These are phyloP conservation scores for Pontederia paniculata DNA, from an alignment of 176 grass and related monocot species.

Conservation along the genomic window DNA sequence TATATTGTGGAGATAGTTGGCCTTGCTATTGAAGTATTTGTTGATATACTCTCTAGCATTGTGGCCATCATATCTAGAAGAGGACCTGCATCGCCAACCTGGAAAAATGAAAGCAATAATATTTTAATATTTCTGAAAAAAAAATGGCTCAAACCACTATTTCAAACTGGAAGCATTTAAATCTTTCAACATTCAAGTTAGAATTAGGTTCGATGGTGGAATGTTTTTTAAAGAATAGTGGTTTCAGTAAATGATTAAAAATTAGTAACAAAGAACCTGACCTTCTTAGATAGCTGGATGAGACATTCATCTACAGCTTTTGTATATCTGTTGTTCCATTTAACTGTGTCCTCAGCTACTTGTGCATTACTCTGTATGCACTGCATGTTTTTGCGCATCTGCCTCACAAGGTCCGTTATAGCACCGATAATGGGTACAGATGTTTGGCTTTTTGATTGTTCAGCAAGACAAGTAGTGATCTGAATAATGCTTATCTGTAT, in stretches of 20 bases:
- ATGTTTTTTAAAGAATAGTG: too few species aligned
- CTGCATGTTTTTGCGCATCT: conserved; percentile 86
- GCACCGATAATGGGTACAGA: conserved; percentile 67
- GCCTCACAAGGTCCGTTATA: conserved; percentile 72
- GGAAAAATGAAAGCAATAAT: conserved; percentile 19
- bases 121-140: not conserved
- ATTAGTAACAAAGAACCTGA: conserved; percentile 15
- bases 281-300: conserved; percentile 76
- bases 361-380: conserved; percentile 13
- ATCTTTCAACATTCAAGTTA: too few species aligned
- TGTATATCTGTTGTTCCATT: not conserved
- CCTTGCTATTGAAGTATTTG: conserved; percentile 42
- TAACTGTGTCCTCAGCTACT: not conserved
- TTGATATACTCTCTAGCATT: conserved; percentile 75
- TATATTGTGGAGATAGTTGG: conserved; percentile 74
- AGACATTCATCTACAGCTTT: not conserved
- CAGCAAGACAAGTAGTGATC: conserved; percentile 57
- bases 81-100: conserved; percentile 94
- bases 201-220: too few species aligned
- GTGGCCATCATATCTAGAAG: conserved; percentile 83
- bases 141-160: too few species aligned
- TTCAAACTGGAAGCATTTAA: too few species aligned
- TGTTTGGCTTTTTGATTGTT: conserved; percentile 60
- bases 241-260: too few species aligned
- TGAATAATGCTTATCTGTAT: conserved; percentile 74